Evolutionary conservation across 371 early-diverging fungal genomes (phyloP).

Genomic region (Aphelidium insulamus): DNA sequence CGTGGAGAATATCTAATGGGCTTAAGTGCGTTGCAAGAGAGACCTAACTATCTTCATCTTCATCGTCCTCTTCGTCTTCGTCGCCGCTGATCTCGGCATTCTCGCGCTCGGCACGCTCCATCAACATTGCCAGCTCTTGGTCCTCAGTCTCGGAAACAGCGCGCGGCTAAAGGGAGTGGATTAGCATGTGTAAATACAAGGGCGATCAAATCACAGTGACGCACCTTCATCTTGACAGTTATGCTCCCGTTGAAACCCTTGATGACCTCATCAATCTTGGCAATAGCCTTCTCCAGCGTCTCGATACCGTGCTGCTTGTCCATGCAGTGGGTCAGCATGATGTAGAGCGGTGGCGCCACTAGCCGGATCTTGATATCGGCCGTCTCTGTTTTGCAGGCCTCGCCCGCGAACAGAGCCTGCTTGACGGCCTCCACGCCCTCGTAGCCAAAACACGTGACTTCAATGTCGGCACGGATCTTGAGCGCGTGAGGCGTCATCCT

Average conservation of each 20-base stretch:
- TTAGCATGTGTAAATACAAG: not conserved
- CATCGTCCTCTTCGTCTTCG: constrained; percentile 52
- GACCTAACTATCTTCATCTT: constrained; percentile 4
- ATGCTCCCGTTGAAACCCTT: constrained; percentile 42
- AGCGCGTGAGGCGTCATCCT: constrained; percentile 86
- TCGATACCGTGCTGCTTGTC: constrained; percentile 73
- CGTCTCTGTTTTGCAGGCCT: constrained; percentile 56
- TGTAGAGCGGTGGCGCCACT: constrained; percentile 88
- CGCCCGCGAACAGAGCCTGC: constrained; percentile 72
- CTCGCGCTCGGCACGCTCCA: constrained; percentile 81
- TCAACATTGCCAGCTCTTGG: constrained; percentile 70
- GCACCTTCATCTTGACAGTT: constrained; percentile 62
- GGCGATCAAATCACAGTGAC: constrained; percentile 1
- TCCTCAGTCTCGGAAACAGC: constrained; percentile 86
- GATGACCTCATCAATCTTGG: constrained; percentile 56
- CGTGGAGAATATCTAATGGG: too few relatives aligned
- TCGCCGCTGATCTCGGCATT: constrained; percentile 87
- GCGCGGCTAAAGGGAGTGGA: constrained; percentile 21
- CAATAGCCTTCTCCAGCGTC: constrained; percentile 68
- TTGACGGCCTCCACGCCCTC: constrained; percentile 96
- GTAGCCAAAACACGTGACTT: constrained; percentile 86
- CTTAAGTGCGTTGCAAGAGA: not conserved
- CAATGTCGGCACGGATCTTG: constrained; percentile 94
- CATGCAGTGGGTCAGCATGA: constrained; percentile 66
- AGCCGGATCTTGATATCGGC: constrained; percentile 61